Conservation (phyloP, 1,284 basidiomycete genomes). For the Grifola frondosa region DNA sequence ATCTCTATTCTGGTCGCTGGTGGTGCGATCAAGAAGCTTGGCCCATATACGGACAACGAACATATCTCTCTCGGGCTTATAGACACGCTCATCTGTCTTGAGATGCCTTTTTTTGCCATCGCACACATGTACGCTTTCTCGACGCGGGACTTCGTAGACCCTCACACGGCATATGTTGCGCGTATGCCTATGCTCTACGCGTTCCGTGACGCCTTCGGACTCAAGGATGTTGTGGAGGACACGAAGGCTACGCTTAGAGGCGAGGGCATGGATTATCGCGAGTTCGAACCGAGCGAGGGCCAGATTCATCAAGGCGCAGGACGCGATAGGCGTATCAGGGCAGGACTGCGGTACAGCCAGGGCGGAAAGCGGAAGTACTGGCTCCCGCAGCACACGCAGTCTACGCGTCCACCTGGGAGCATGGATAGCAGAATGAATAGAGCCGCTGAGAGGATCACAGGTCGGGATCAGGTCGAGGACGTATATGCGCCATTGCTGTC, state of each 20-base stretch:
- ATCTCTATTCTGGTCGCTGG: conserved; percentile 89
- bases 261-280: conserved; percentile 91
- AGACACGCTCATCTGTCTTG: conserved; percentile 89
- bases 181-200: conserved; percentile 88
- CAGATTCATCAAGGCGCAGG: conserved; percentile 86
- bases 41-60: conserved; percentile 88
- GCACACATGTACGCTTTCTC: conserved; percentile 91
- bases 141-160: conserved; percentile 80
- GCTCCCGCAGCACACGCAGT: conserved; percentile 69
- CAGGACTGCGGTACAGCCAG: conserved; percentile 87
- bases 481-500: conserved; percentile 78
- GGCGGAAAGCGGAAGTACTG: conserved; percentile 91
- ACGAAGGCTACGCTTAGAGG: conserved; percentile 82
- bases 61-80: conserved; percentile 89
- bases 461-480: conserved; percentile 52
- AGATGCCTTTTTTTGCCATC: conserved; percentile 97
- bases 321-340: conserved; percentile 79
- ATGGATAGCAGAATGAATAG: conserved; percentile 43
- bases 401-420: conserved; percentile 39
- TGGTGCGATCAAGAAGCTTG: conserved; percentile 73
- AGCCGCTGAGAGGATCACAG: conserved; percentile 43
- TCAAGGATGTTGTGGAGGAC: conserved; percentile 88
- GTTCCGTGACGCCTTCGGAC: conserved; percentile 82
- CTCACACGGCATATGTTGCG: conserved; percentile 67
- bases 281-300: conserved; percentile 94